Conservation (phyloP, 2,329 filamentous ascomycete species). For the Chaetomiaceae sp. region DNA sequence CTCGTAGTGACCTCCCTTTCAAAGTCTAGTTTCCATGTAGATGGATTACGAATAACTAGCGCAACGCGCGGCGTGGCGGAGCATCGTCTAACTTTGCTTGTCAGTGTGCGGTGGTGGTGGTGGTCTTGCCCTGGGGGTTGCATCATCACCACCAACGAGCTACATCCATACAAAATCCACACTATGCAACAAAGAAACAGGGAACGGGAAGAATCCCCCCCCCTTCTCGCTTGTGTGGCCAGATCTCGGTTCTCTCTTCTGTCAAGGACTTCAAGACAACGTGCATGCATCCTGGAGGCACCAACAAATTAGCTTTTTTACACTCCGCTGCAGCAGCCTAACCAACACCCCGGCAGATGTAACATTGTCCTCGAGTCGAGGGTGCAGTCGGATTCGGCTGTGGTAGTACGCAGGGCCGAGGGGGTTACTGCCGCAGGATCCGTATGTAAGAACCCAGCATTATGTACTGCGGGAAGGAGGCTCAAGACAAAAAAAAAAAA, state of each 20-base stretch:
- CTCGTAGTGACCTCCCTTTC: background rate
- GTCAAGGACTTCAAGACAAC: background rate
- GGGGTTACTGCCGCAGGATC: too few relatives aligned
- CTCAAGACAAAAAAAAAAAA: too few relatives aligned
- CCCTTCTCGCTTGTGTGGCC: background rate
- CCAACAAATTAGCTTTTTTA: conserved; percentile 6
- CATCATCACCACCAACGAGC: background rate
- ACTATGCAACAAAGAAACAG: too few relatives aligned
- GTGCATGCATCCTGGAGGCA: conserved; percentile 1
- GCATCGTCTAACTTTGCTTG: too few relatives aligned
- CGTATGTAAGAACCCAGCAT: too few relatives aligned
- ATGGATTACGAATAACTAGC: background rate
- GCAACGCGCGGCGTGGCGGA: background rate
- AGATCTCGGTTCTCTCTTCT: background rate
- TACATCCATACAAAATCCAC: too few relatives aligned
- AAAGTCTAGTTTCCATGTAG: background rate
- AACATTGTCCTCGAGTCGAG: background rate
- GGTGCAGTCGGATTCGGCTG: too few relatives aligned
- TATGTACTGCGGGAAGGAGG: background rate
- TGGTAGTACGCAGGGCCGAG: too few relatives aligned
- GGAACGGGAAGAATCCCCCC: background rate
- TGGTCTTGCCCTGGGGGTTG: too few relatives aligned
- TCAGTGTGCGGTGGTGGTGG: background rate
- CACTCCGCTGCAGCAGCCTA: conserved; percentile 1
- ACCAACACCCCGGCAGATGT: conserved; percentile 10